Evolutionary conservation across 352 stramenopile genomes (phyloP), one percentile per base, ranked within the genome.

Genomic region (Globisporangium middletonii): DNA sequence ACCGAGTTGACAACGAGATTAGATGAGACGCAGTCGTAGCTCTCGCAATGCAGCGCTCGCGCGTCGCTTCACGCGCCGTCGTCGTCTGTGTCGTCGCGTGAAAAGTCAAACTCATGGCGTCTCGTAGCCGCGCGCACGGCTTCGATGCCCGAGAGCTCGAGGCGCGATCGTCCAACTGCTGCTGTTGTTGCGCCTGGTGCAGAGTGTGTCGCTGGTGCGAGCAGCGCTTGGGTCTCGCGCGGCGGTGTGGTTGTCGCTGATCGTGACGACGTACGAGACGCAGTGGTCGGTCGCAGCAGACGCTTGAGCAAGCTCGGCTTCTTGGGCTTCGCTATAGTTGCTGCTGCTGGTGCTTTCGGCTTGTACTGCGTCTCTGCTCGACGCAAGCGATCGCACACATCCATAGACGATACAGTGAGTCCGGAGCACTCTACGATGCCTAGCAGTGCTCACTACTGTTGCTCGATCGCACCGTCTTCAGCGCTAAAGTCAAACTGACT

Each of bases 21-120:
- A 12, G 12, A 9, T 13, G 41, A 19, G 15, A 45, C 12, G 41
- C 11, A 45, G 41, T 6, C 6, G 18, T 19, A 45, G 53, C 4
- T 28, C 15, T 44, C 37, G 30, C 50, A 44, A 30, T 35, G 19
- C 8, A 7, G 18, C 45, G 8, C 19, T n/a, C 26, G 2, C 3
- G 13, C 26, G 49, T 12, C 18, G 4, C 12, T 33, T 62, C 35
- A 70, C 53, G 35, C 46, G 54, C 50, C 35, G 15, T 60, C 42
- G 30, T 68, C 54, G 7, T 38, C 33, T 8, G 33, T 38, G 33
- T 71, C 59, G 19, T 71, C 69, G 30, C 55, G 56, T 9, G 64
- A 71, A 60, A 83, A 83, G 48, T 79, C 65, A 42, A 79, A 83
- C 19, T 77, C 63, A 41, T 50, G 67, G 12, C 63, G 60, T 27